Conservation (phyloP, 2,329 filamentous ascomycete genomes). For the Madurella mycetomatis region DNA sequence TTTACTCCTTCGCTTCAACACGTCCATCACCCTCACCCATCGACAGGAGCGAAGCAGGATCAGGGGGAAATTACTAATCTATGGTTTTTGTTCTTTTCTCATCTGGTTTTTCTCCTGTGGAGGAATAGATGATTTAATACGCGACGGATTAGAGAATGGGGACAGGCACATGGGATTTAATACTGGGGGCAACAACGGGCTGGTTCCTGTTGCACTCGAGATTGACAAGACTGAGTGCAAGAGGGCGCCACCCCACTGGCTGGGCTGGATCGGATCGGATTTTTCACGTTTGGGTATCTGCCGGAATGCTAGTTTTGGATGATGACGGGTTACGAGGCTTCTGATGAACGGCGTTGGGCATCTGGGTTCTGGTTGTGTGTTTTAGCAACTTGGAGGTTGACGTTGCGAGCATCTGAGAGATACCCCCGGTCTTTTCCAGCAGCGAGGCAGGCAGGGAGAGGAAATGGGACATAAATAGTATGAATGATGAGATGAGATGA, state of each 20-base stretch:
- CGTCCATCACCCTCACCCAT: not conserved
- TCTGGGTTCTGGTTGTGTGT: not conserved
- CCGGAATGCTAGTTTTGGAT: not conserved
- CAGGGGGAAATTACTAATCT: conserved; percentile 3
- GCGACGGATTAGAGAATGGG: too few relatives aligned
- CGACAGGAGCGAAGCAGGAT: conserved; percentile 19
- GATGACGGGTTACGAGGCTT: not conserved
- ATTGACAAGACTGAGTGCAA: too few relatives aligned
- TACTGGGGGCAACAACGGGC: too few relatives aligned
- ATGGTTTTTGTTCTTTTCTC: conserved; percentile 4
- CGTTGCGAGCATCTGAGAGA: conserved; percentile 6
- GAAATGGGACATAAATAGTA: conserved; percentile 1
- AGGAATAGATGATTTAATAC: too few relatives aligned
- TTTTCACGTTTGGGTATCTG: not conserved
- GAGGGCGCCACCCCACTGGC: not conserved
- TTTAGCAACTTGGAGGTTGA: not conserved
- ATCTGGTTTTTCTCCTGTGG: not conserved
- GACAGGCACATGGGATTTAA: too few relatives aligned
- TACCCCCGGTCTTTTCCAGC: conserved; percentile 16
- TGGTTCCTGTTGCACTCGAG: too few relatives aligned
- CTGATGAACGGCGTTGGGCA: not conserved
- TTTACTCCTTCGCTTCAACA: conserved; percentile 2
- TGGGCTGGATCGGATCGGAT: not conserved
- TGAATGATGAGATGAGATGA: conserved; percentile 5
- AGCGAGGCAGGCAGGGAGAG: not conserved